Percentiles rank a stretch among this genome's conserved stretches.
Conservation (phyloP, 176 grass and related monocot species). For the Zizania latifolia region DNA sequence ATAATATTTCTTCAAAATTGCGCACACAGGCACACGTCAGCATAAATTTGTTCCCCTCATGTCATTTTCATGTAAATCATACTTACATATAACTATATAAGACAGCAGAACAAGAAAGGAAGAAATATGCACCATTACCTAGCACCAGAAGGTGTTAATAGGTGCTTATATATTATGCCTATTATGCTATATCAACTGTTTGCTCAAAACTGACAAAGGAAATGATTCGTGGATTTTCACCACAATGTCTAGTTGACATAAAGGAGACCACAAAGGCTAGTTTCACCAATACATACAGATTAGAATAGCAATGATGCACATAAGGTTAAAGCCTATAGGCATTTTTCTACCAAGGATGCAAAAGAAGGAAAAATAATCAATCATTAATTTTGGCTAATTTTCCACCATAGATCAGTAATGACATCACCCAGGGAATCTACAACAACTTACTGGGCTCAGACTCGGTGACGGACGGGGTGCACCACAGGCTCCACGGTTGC, state of each 20-base stretch:
- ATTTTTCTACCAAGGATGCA: neutral
- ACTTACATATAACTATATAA: neutral
- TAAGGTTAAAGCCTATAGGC: neutral
- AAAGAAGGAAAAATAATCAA: neutral
- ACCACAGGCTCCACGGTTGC: slow-evolving; percentile 86
- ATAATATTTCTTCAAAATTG: neutral
- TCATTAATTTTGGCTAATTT: neutral
- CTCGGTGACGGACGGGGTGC: slow-evolving; percentile 76
- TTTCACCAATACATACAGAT: neutral
- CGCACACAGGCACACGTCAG: neutral
- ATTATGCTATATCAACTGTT: neutral
- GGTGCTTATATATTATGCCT: neutral
- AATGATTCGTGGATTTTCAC: neutral
- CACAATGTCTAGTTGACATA: neutral
- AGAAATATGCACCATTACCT: neutral
- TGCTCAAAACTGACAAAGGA: neutral
- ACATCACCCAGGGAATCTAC: slow-evolving; percentile 47
- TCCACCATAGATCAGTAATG: slow-evolving; percentile 36
- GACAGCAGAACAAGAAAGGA: neutral
- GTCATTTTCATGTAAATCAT: neutral
- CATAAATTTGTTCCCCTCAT: neutral
- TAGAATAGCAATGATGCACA: neutral
- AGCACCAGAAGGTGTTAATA: neutral
- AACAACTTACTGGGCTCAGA: slow-evolving; percentile 75
- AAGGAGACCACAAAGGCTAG: neutral